Evolutionary conservation across 805 yeast species (phyloP).

Genomic region (Candida silvicultrix): DNA sequence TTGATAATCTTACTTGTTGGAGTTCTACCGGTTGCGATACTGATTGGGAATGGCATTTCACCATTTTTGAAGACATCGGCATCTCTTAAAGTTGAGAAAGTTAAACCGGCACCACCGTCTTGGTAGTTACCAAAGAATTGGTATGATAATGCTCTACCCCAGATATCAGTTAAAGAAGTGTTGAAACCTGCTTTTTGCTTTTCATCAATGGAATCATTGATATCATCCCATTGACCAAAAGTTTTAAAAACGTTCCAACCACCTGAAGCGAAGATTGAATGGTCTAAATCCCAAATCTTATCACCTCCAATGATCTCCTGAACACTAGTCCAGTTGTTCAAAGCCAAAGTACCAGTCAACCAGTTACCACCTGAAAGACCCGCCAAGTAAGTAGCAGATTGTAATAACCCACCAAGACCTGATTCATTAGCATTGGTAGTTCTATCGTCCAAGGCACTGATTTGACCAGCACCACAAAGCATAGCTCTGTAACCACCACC

Average conservation of each 20-base stretch:
- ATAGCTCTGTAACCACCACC: conserved; percentile 93
- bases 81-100: conserved; percentile 51
- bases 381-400: conserved; percentile 60
- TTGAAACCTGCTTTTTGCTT: conserved; percentile 62
- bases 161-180: conserved; percentile 65
- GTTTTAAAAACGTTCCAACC: conserved; percentile 53
- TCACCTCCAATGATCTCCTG: conserved; percentile 44
- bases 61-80: conserved; percentile 54
- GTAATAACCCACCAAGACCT: conserved; percentile 68
- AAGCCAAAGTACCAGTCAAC: conserved; percentile 63
- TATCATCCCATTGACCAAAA: conserved; percentile 35
- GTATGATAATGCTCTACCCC: conserved; percentile 73
- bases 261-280: conserved; percentile 55
- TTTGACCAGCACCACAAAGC: conserved; percentile 77
- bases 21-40: conserved; percentile 59
- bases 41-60: conserved; percentile 68
- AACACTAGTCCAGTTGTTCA: conserved; percentile 69
- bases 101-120: conserved; percentile 58
- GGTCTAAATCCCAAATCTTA: conserved; percentile 63
- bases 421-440: conserved; percentile 46
- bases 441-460: conserved; percentile 71
- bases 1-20: conserved; percentile 52
- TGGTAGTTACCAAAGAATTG: conserved; percentile 61
- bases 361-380: conserved; percentile 85
- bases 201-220: conserved; percentile 43